A percentile compares a stretch with the other conserved stretches of the same genome.
phyloP scores from a whole-genome alignment of 805 yeast species.

The Candida nonsorbophila region DNA sequence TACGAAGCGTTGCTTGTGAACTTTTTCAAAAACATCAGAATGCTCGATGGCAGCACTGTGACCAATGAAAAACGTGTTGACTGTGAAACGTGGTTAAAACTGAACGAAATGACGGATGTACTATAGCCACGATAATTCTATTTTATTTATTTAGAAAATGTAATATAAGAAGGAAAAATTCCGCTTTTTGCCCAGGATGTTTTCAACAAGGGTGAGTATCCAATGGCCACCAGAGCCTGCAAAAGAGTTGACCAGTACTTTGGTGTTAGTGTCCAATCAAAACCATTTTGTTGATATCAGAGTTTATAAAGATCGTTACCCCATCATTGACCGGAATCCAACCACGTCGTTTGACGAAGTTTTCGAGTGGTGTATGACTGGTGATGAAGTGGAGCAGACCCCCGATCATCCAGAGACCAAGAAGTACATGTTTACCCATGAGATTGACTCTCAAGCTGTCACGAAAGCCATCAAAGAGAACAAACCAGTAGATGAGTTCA shows the following conservation, averaged over 20 bases:
- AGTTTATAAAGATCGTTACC: constrained; percentile 14
- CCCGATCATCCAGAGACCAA: constrained; percentile 23
- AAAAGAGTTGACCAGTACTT: constrained; percentile 41
- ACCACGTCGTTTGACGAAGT: constrained; percentile 15
- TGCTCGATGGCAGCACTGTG: constrained; percentile 31
- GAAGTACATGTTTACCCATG: constrained; percentile 35
- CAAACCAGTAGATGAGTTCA: constrained; percentile 21
- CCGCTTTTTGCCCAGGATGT: constrained; percentile 14
- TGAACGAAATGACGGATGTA: constrained; percentile 3
- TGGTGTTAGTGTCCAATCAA: constrained; percentile 42
- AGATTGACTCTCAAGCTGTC: constrained; percentile 37
- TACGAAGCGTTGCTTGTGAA: constrained; percentile 31
- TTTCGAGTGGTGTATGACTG: constrained; percentile 58
- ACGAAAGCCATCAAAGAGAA: constrained; percentile 21
- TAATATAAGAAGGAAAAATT: no score
- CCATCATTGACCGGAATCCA: constrained; percentile 6
- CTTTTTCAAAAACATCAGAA: constrained; percentile 25
- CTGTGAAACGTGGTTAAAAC: constrained; percentile 8
- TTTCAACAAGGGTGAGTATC: constrained; percentile 47
- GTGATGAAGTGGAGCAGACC: constrained; percentile 31
- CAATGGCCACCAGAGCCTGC: constrained; percentile 45
- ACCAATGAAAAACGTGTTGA: constrained; percentile 10
- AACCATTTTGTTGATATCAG: constrained; percentile 46
- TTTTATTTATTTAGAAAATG: no score
- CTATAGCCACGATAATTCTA: not conserved